Percentiles rank a stretch among this genome's conserved stretches.
phyloP scores from a whole-genome alignment of 2,329 filamentous ascomycete species.

The Ophiostoma novo-ulmi region DNA sequence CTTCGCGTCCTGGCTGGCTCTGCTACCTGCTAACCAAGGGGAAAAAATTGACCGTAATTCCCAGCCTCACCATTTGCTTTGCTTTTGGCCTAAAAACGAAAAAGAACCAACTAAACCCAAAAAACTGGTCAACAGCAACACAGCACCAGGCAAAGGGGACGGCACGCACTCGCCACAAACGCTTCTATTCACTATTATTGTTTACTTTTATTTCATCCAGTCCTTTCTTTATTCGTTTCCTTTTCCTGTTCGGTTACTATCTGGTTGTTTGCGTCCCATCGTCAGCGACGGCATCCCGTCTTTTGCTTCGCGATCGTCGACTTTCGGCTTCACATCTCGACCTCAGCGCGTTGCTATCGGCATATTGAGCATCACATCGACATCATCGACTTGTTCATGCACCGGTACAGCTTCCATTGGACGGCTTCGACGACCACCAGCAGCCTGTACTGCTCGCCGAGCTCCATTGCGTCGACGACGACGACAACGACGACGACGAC shows the following conservation, averaged over 20 bases:
- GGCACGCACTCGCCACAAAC: constrained; percentile 3
- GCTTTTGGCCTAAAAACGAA: constrained; percentile 10
- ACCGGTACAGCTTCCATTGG: not conserved
- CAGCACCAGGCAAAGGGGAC: constrained; percentile 7
- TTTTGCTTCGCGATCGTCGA: constrained; percentile 8
- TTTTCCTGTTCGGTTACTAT: not conserved
- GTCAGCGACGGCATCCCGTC: constrained; percentile 10
- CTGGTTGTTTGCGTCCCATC: not conserved
- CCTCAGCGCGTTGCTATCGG: not conserved
- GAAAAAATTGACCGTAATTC: constrained; percentile 23
- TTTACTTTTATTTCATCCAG: not conserved
- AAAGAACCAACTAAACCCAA: not conserved
- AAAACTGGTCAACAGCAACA: constrained; percentile 8
- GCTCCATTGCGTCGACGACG: constrained; percentile 11
- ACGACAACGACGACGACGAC: not conserved
- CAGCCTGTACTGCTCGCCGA: constrained; percentile 4
- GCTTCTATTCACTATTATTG: not conserved
- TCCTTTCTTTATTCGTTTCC: not conserved
- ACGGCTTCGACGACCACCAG: not conserved
- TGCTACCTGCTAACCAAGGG: constrained; percentile 9
- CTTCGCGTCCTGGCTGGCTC: constrained; percentile 28
- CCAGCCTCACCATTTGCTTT: constrained; percentile 20
- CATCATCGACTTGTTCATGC: not conserved
- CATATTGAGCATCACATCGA: not conserved
- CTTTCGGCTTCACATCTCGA: constrained; percentile 12